These are phyloP conservation scores for Lipomyces kockii DNA, from an alignment of 805 yeast genomes.

Conservation along the genomic window DNA sequence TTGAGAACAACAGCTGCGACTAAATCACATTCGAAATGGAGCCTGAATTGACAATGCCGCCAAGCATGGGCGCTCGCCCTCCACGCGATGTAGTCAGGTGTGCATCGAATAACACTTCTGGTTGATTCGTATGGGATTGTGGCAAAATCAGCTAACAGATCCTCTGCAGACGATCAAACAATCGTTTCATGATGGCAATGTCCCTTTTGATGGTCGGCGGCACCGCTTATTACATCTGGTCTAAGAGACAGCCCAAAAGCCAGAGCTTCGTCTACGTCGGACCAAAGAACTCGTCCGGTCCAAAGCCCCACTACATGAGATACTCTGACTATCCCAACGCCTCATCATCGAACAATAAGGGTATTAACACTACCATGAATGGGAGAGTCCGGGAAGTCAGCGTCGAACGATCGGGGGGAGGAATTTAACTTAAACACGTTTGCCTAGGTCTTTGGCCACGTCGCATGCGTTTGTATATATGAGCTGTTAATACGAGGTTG, in stretches of 20 bases:
- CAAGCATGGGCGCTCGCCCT: constrained; percentile 9
- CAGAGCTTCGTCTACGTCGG: constrained; percentile 19
- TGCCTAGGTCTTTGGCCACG: neutral
- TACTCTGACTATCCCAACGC: constrained; percentile 27
- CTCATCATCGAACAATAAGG: constrained; percentile 26
- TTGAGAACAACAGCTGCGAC: neutral
- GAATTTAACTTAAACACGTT: constrained; percentile 13
- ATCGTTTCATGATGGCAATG: constrained; percentile 25
- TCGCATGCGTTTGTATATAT: neutral
- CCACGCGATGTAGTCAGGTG: constrained; percentile 3
- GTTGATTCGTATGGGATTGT: neutral
- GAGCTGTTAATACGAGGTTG: neutral
- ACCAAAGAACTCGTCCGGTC: constrained; percentile 18
- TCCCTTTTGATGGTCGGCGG: constrained; percentile 21
- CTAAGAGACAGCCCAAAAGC: constrained; percentile 9
- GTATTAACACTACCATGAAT: constrained; percentile 21
- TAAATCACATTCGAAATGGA: constrained; percentile 1
- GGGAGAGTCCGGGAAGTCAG: constrained; percentile 22
- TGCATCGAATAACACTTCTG: neutral
- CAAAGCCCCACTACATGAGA: constrained; percentile 13
- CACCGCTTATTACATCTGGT: constrained; percentile 19
- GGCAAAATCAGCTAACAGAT: neutral
- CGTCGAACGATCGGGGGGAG: constrained; percentile 35
- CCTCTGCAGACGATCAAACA: constrained; percentile 15
- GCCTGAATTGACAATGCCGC: constrained; percentile 3